Evolutionary conservation across 495 filamentous ascomycete species (phyloP).

Genomic region (Entonaema liquescens): DNA sequence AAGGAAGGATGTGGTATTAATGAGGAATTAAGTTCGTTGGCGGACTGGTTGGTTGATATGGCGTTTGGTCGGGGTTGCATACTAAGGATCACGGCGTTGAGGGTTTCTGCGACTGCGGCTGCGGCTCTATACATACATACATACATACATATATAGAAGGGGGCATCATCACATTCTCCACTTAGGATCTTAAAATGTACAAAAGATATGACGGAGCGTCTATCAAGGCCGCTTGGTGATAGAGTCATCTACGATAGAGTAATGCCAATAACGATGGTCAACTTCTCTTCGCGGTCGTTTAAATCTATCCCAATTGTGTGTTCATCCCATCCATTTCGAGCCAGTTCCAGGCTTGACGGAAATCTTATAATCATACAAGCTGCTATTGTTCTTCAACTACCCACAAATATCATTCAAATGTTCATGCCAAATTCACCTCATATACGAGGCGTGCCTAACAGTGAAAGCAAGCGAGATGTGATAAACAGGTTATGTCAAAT

Average conservation of each 20-base stretch:
- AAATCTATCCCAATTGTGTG: neutral
- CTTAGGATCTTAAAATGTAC: slow-evolving; percentile 23
- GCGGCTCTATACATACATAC: neutral
- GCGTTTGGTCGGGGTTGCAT: slow-evolving; percentile 35
- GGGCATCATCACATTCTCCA: slow-evolving; percentile 31
- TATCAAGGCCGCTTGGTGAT: neutral
- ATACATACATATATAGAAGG: slow-evolving; percentile 1
- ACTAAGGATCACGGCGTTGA: slow-evolving; percentile 33
- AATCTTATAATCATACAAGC: too few relatives aligned
- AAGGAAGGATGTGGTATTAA: neutral
- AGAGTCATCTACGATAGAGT: slow-evolving; percentile 7
- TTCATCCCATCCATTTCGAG: neutral
- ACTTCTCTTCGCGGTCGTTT: neutral
- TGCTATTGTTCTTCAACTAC: too few relatives aligned
- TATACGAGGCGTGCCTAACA: neutral
- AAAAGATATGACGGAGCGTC: slow-evolving; percentile 3
- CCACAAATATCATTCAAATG: neutral
- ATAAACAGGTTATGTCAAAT: neutral
- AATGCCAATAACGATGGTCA: neutral
- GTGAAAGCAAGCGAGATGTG: neutral
- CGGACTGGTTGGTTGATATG: neutral
- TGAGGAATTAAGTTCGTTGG: too few relatives aligned
- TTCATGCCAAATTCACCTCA: neutral
- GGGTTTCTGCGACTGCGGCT: slow-evolving; percentile 20
- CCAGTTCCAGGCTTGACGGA: too few relatives aligned